Conservation (phyloP, 495 filamentous ascomycete species). For the Choiromyces venosus region DNA sequence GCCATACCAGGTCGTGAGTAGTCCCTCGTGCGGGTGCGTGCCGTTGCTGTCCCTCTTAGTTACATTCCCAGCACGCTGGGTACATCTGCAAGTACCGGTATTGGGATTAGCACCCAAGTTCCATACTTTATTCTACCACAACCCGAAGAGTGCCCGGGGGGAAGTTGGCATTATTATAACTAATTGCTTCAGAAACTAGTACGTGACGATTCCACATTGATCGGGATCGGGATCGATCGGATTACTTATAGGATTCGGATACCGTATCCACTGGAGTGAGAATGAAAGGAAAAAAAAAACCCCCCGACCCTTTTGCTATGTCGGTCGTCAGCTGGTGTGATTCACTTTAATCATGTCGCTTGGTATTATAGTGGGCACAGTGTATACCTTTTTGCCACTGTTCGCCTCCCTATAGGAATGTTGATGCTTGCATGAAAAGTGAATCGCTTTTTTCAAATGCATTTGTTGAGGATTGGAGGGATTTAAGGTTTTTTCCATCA, state of each 20-base stretch:
- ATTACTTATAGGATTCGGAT: not conserved
- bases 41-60: not conserved
- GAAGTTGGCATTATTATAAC: not conserved
- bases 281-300: not conserved
- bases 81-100: not conserved
- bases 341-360: not conserved
- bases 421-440: not conserved
- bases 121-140: not conserved
- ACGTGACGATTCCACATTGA: not conserved
- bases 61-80: not conserved
- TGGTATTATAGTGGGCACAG: not conserved
- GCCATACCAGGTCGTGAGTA: not conserved
- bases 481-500: conserved; percentile 3
- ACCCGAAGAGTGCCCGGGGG: not conserved
- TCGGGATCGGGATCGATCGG: conserved; percentile 2
- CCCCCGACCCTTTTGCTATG: not conserved
- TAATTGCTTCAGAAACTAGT: not conserved
- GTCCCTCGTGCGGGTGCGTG: not conserved
- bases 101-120: not conserved
- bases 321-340: not conserved
- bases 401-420: not conserved
- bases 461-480: not conserved
- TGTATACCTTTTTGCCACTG: not conserved
- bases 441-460: not conserved
- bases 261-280: not conserved